Evolutionary conservation across 75 land plant genomes (phyloP), one percentile per base, ranked within the genome.

Genomic region (Isoetes taiwanensis): DNA sequence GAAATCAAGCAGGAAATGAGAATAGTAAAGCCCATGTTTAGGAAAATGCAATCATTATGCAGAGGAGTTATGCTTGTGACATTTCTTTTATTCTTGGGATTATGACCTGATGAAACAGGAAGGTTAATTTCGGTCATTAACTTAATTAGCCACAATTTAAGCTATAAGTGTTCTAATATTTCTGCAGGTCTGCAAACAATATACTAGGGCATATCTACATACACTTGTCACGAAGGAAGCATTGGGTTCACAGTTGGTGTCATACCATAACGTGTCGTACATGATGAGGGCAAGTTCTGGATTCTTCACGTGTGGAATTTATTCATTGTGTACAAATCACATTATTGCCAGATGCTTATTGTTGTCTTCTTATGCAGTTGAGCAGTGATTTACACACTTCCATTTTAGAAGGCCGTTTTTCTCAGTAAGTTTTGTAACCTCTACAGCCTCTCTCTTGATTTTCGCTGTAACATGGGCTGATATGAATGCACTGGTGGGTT

Each of bases 191-290:
- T 94, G 99, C 70, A 82, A 80, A 61, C 78, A 76, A 10, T 94
- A 89, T 57, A 71, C 90, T 24, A 62, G 99, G 56, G 90, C 99
- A 23, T 94, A 89, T 52, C 52, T 94, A 29, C 99, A 94, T 74
- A 75, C 62, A 28, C 81, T 89, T 68, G 99, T 94, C 14, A 94
- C 99, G 12, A 89, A 82, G 63, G 96, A 94, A 43, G 86, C 99
- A 23, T 76, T 82, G 82, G 99, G 99, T 26, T 89, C 91, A 32
- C 99, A 94, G 72, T 78, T 94, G 32, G 63, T 94, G n/a, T 82
- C 96, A 29, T 94, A 89, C 72, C 99, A 94, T 53, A 94, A 94
- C 68, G 64, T 94, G 50, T 73, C 80, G 52, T 94, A 84, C 52
- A 94, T 94, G 99, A 76, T 89, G 99, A 75, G 65, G 84, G 99